Evolutionary conservation across 2,329 filamentous ascomycete genomes (phyloP).

Genomic region (Ramichloridium luteum): DNA sequence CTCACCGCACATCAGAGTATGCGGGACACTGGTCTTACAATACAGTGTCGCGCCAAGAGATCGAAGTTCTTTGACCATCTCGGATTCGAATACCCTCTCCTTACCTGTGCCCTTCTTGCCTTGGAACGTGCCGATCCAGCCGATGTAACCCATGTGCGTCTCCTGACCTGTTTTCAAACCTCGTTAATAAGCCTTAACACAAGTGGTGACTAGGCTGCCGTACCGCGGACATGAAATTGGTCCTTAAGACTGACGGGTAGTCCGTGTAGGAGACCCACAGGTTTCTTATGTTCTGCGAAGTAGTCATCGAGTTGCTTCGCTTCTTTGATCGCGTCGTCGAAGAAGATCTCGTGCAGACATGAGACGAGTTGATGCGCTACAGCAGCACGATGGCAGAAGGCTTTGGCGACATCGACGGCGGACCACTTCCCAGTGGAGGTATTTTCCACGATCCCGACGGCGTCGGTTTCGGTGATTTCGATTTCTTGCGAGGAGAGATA

Average conservation of each 20-base stretch:
- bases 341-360: conserved; percentile 38
- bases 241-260: conserved; percentile 38
- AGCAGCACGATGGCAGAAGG: conserved; percentile 45
- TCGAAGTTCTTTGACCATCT: conserved; percentile 45
- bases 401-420: conserved; percentile 42
- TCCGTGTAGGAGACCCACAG: conserved; percentile 37
- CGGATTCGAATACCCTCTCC: conserved; percentile 42
- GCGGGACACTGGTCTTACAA: conserved; percentile 46
- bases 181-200: too few relatives aligned
- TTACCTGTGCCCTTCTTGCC: conserved; percentile 40
- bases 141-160: conserved; percentile 46
- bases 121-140: conserved; percentile 52
- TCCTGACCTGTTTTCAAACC: not conserved
- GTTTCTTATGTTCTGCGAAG: conserved; percentile 24
- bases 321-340: conserved; percentile 32
- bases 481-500: conserved; percentile 43
- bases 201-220: conserved; percentile 9
- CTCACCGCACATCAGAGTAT: conserved; percentile 46
- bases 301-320: conserved; percentile 32
- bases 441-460: conserved; percentile 43
- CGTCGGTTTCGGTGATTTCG: conserved; percentile 49
- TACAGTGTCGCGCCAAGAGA: conserved; percentile 43
- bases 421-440: conserved; percentile 44
- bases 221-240: conserved; percentile 37
- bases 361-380: conserved; percentile 39